These are phyloP conservation scores for Suillus americanus DNA, from an alignment of 768 basidiomycete genomes.

Conservation along the genomic window DNA sequence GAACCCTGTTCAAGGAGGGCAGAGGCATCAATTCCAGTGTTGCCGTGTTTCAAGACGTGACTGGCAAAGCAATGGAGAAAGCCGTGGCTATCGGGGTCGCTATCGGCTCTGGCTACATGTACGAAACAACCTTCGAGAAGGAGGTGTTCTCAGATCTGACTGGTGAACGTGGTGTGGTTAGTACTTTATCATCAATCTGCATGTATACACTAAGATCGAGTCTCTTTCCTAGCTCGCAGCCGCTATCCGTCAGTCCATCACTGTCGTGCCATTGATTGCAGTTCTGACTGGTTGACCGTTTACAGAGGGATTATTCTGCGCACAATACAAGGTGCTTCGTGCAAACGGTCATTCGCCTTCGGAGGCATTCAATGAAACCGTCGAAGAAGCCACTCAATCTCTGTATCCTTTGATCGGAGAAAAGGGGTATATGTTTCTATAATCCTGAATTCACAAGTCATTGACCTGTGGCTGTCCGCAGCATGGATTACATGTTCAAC, in stretches of 20 bases:
- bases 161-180: conserved; percentile 92
- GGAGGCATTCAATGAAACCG: conserved; percentile 99
- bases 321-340: conserved; percentile 97
- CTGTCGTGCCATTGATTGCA: not conserved
- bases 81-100: conserved; percentile 93
- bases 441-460: not conserved
- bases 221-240: conserved; percentile 65
- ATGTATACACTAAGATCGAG: not conserved
- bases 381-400: conserved; percentile 98
- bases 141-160: conserved; percentile 99
- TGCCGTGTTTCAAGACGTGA: conserved; percentile 96
- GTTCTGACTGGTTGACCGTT: not conserved
- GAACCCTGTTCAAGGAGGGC: conserved; percentile 99
- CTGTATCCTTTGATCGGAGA: conserved; percentile 96
- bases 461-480: conserved; percentile 28
- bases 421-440: conserved; percentile 63
- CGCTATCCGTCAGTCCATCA: conserved; percentile 64
- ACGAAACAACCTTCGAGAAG: conserved; percentile 99
- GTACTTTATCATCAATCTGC: not conserved
- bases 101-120: conserved; percentile 95
- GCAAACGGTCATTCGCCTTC: conserved; percentile 96
- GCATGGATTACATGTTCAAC: conserved; percentile 99
- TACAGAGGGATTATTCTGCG: conserved; percentile 95
- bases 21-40: conserved; percentile 96
- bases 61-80: conserved; percentile 97